Evolutionary conservation across 2,329 filamentous ascomycete genomes (phyloP).

Genomic region (Claviceps humidiphila): DNA sequence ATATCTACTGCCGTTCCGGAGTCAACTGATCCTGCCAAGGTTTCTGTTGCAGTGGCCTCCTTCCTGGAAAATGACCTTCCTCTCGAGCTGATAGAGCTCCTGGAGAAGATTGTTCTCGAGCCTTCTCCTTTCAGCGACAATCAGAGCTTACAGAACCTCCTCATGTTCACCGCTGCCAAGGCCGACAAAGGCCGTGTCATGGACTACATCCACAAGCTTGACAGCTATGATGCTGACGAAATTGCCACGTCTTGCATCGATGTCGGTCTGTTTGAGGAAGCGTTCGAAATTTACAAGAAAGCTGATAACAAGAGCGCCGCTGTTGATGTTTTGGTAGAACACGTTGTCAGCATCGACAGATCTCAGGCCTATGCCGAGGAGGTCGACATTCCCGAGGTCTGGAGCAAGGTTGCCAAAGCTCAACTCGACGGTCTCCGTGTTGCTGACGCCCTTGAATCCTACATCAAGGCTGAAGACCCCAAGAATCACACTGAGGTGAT

Average conservation of each 20-base stretch:
- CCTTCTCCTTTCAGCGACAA: conserved; percentile 99
- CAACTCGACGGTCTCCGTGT: conserved; percentile 93
- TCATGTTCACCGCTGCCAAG: conserved; percentile 93
- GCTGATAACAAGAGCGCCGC: conserved; percentile 77
- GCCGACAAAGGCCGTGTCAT: conserved; percentile 90
- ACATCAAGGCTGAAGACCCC: conserved; percentile 88
- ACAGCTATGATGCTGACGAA: conserved; percentile 81
- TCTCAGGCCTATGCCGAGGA: conserved; percentile 92
- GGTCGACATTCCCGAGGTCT: conserved; percentile 86
- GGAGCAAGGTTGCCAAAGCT: conserved; percentile 96
- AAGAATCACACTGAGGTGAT: conserved; percentile 94
- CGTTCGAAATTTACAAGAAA: conserved; percentile 98
- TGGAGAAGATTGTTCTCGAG: conserved; percentile 99
- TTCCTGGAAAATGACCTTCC: conserved; percentile 88
- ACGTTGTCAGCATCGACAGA: conserved; percentile 95
- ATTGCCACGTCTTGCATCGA: conserved; percentile 89
- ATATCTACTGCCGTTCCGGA: conserved; percentile 90
- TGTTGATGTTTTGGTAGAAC: conserved; percentile 83
- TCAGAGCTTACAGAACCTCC: conserved; percentile 84
- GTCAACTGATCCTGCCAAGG: conserved; percentile 84
- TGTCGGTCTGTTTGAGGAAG: conserved; percentile 89
- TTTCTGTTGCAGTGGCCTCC: conserved; percentile 83
- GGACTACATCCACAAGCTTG: conserved; percentile 88
- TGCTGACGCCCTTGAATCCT: conserved; percentile 86
- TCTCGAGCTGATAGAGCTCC: conserved; percentile 84